A percentile compares a stretch with the other conserved stretches of the same genome.
phyloP scores from a whole-genome alignment of 192 early-diverging fungal species.

The Umbelopsis sp. region DNA sequence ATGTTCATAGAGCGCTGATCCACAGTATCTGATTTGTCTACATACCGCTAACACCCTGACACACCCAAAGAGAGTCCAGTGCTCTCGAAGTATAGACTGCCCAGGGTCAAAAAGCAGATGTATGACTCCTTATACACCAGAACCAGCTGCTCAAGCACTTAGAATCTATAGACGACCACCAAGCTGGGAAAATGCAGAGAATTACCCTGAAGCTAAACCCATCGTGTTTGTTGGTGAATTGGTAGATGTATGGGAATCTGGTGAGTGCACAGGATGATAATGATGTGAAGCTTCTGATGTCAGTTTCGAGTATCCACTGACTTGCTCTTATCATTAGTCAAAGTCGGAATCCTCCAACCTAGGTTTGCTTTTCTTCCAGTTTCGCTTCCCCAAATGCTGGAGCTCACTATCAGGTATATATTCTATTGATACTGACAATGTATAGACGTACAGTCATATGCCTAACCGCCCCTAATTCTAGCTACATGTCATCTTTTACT shows the following conservation, averaged over 20 bases:
- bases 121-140: constrained; percentile 59
- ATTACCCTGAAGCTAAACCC: constrained; percentile 38
- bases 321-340: constrained; percentile 42
- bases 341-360: constrained; percentile 62
- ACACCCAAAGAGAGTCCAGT: constrained; percentile 34
- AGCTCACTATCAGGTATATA: constrained; percentile 56
- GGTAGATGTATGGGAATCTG: constrained; percentile 70
- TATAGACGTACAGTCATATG: not conserved
- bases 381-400: constrained; percentile 58
- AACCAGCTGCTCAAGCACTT: constrained; percentile 47
- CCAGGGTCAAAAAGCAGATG: constrained; percentile 33
- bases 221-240: constrained; percentile 70
- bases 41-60: constrained; percentile 46
- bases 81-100: constrained; percentile 42
- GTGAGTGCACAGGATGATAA: constrained; percentile 34
- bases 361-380: constrained; percentile 59
- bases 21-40: constrained; percentile 30
- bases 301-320: not conserved
- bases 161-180: constrained; percentile 55
- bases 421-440: not conserved
- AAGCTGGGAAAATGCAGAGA: constrained; percentile 29
- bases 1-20: not conserved
- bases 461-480: constrained; percentile 9
- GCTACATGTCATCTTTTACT: constrained; percentile 71
- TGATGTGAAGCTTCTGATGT: not conserved